These are phyloP conservation scores for Dovyalis caffra DNA, from an alignment of 345 rosid species.

Conservation along the genomic window DNA sequence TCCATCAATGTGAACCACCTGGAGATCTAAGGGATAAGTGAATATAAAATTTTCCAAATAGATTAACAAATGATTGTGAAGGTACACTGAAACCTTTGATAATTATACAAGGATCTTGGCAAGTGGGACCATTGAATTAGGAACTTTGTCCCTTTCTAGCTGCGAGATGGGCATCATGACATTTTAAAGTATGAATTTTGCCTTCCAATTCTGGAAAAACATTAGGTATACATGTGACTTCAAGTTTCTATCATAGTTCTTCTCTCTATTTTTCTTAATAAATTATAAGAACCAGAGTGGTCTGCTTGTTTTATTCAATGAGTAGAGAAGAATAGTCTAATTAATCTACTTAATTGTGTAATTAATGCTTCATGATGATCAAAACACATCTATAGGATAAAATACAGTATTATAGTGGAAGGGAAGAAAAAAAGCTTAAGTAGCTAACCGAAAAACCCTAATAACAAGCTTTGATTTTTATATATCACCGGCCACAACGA, in stretches of 20 bases:
- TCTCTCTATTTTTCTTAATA: background rate
- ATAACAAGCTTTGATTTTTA: too few relatives aligned
- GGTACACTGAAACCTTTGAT: background rate
- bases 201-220: background rate
- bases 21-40: background rate
- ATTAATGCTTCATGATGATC: background rate
- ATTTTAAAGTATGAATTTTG: background rate
- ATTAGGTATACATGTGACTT: background rate
- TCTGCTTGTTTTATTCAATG: background rate
- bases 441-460: background rate
- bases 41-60: background rate
- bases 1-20: background rate
- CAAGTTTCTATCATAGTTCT: background rate
- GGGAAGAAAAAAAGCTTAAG: background rate
- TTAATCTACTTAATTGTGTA: background rate
- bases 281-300: background rate
- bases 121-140: background rate
- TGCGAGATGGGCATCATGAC: background rate
- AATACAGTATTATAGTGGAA: background rate
- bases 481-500: too few relatives aligned
- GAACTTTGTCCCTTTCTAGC: background rate
- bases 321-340: background rate
- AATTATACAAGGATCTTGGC: background rate
- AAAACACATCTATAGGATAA: background rate
- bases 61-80: background rate